A percentile compares a stretch with the other conserved stretches of the same genome.
Conservation (phyloP, 768 basidiomycete species). For the Serendipita sp. region DNA sequence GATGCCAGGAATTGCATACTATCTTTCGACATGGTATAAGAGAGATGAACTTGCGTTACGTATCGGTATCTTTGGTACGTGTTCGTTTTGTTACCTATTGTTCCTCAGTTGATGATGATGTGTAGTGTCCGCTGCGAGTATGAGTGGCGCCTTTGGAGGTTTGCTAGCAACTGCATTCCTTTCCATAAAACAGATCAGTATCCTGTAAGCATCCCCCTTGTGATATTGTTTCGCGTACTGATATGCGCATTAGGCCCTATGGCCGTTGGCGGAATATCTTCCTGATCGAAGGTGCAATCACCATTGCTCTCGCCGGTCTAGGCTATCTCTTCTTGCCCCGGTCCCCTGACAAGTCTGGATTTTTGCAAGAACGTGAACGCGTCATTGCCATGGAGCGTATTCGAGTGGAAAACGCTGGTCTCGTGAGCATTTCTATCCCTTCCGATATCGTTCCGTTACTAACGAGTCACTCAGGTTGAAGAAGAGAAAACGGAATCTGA, state of each 20-base stretch:
- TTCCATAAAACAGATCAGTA: conserved; percentile 10
- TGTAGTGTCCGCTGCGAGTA: conserved; percentile 22
- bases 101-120: conserved; percentile 9
- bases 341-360: conserved; percentile 22
- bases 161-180: conserved; percentile 25
- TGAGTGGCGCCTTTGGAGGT: conserved; percentile 24
- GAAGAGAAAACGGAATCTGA: conserved; percentile 19
- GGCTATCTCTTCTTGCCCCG: conserved; percentile 24
- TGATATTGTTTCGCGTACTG: background rate
- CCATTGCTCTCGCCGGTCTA: conserved; percentile 23
- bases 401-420: conserved; percentile 20
- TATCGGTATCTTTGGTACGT: conserved; percentile 20
- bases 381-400: conserved; percentile 23
- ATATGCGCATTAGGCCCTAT: conserved; percentile 18
- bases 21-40: conserved; percentile 16
- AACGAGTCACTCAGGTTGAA: background rate
- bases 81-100: background rate
- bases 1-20: conserved; percentile 27
- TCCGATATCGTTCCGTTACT: background rate
- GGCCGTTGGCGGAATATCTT: conserved; percentile 29
- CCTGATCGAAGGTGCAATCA: conserved; percentile 28
- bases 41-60: conserved; percentile 23
- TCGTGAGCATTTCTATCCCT: conserved; percentile 12
- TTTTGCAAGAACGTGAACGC: conserved; percentile 22
- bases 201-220: background rate